Conservation (phyloP, 306 rosid genomes). For the Boehmeria nivea region DNA sequence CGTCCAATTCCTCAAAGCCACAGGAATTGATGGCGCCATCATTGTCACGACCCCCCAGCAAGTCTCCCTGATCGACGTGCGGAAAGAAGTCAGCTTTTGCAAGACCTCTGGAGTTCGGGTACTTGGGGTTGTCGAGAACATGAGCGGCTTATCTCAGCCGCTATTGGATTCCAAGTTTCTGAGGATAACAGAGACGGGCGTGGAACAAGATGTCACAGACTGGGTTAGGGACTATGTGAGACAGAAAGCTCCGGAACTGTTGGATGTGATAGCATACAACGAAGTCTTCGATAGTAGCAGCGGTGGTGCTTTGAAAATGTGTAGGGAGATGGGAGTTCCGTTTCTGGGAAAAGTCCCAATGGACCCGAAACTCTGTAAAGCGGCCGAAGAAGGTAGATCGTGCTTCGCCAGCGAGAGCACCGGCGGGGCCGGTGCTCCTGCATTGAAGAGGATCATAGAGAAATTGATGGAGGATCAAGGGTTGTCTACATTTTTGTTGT, state of each 20-base stretch:
- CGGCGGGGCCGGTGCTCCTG: constrained; percentile 58
- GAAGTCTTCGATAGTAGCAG: constrained; percentile 84
- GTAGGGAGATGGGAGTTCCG: constrained; percentile 69
- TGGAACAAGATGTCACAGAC: constrained; percentile 61
- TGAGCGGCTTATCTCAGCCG: constrained; percentile 80
- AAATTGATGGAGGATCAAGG: constrained; percentile 50
- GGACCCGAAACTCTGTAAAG: constrained; percentile 91
- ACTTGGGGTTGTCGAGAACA: constrained; percentile 87
- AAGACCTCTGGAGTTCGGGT: constrained; percentile 73
- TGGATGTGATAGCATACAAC: constrained; percentile 47
- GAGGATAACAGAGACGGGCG: constrained; percentile 52
- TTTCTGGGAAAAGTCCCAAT: constrained; percentile 88
- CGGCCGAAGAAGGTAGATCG: constrained; percentile 87
- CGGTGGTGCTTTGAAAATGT: constrained; percentile 85
- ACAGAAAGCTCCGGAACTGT: constrained; percentile 64
- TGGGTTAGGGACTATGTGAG: constrained; percentile 54
- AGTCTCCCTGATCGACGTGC: constrained; percentile 78
- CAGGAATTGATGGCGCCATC: constrained; percentile 84
- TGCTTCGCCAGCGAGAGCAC: constrained; percentile 63
- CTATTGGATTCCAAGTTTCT: constrained; percentile 53
- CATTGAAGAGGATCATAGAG: constrained; percentile 64
- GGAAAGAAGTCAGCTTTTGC: constrained; percentile 87
- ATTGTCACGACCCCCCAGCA: constrained; percentile 93
- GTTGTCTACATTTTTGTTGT: too few relatives aligned
- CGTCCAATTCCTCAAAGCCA: constrained; percentile 64